Percentiles rank a stretch among this genome's conserved stretches.
Conservation (phyloP, 83 land plant genomes). For the Thuja plicata region DNA sequence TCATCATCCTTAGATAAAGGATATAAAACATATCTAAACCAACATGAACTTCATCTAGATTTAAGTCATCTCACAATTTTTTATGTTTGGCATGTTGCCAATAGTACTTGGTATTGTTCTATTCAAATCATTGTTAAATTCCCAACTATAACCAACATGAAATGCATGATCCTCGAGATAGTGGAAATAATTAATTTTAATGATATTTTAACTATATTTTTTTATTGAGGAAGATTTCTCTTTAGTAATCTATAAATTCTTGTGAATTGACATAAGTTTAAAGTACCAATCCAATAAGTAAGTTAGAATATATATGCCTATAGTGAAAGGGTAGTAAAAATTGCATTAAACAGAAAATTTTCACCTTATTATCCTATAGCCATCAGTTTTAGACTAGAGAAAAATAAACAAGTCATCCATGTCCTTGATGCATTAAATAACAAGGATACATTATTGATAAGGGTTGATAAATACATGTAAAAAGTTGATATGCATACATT, state of each 20-base stretch:
- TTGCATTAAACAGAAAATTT: no score
- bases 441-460: not conserved
- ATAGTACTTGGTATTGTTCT: conserved; percentile 49
- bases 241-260: no score
- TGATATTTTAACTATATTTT: no score
- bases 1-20: not conserved
- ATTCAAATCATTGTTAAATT: conserved; percentile 39
- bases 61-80: conserved; percentile 15
- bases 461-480: not conserved
- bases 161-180: not conserved
- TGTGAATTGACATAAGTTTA: no score
- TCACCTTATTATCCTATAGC: not conserved
- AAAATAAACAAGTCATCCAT: not conserved
- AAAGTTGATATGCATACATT: conserved; percentile 27
- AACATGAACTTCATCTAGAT: not conserved
- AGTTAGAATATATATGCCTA: no score
- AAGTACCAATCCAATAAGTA: no score
- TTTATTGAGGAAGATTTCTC: no score
- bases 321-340: no score
- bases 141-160: conserved; percentile 35
- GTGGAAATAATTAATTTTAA: no score
- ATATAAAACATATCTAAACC: not conserved
- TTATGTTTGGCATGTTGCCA: conserved; percentile 45
- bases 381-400: not conserved
- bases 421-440: not conserved